Conservation (phyloP, 1,284 basidiomycete species). For the Sanghuangporus weigelae region DNA sequence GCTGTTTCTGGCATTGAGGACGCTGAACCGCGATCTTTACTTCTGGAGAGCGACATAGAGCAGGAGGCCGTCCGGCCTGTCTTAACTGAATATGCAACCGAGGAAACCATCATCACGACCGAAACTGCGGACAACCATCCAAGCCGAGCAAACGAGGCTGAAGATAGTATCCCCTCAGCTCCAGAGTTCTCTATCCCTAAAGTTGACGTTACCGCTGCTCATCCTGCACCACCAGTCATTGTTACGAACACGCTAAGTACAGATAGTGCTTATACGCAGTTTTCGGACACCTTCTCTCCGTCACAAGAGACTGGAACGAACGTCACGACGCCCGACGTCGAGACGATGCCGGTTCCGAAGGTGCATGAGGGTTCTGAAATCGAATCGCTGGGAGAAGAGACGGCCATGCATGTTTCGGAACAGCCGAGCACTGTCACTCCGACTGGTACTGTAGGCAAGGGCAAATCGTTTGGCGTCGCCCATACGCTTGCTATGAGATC, state of each 20-base stretch:
- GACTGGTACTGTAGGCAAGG: not conserved
- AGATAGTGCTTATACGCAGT: constrained; percentile 7
- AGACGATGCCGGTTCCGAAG: constrained; percentile 11
- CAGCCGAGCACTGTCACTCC: constrained; percentile 1
- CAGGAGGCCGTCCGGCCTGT: not conserved
- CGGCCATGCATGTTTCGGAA: constrained; percentile 2
- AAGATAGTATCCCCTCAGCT: constrained; percentile 1
- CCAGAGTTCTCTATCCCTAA: constrained; percentile 13
- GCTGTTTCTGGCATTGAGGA: constrained; percentile 4
- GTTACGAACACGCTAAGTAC: constrained; percentile 9
- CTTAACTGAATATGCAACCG: no score
- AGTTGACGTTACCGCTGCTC: not conserved
- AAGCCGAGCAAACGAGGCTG: not conserved
- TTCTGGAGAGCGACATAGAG: not conserved
- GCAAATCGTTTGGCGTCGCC: constrained; percentile 1
- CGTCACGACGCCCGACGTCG: constrained; percentile 10
- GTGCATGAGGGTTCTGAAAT: constrained; percentile 5
- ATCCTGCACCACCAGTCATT: not conserved
- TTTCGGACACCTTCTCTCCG: constrained; percentile 4
- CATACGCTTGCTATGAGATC: constrained; percentile 11
- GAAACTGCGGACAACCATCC: not conserved
- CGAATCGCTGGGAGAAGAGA: constrained; percentile 10
- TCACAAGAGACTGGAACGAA: constrained; percentile 8
- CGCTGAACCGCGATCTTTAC: not conserved
- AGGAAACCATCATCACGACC: no score